Evolutionary conservation across 2,329 filamentous ascomycete genomes (phyloP), one percentile per base, ranked within the genome.

Genomic region (Pyricularia grisea): DNA sequence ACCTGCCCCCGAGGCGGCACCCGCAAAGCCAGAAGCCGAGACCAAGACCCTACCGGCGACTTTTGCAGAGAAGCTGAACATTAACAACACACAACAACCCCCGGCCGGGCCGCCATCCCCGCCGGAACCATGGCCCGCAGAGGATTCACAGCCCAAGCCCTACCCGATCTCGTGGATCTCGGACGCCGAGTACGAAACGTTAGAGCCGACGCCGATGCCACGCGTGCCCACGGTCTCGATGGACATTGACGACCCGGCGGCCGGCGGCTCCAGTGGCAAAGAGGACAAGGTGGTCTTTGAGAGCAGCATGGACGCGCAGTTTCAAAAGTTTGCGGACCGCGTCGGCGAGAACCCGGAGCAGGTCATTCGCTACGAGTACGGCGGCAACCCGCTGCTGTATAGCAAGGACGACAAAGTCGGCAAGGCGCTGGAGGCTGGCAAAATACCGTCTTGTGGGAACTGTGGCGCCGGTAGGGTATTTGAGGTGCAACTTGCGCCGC

Each of bases 181-280:
- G 67, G 95, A 98, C 73, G 94, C 94, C 67, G 94, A 97, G 75
- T 97, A 92, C 79, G 95, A 99, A 79, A 92, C 91, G 4, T 86
- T 98, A 74, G 82, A 76, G 2, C 84, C 85, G 0, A 82, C 76
- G 2, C 84, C 85, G 0, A 79, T 79, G 33, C 84, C 85, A 63
- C 84, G 84, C 50, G 70, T 72, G 6, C 83, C 82, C 70, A 77
- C 80, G 55, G 79, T 83, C 17, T 79, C 81, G 11, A 82, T 86
- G 74, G 83, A 86, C 65, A 70, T 82, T 11, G 81, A 83, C 71
- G 77, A 79, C 28, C 78, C 79, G n/a, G 76, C 76, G n/a, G 76
- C 76, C 1, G 73, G 75, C 9, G 72, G 72, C 1, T 70, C 72
- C 11, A 71, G 78, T 67, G 76, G 78, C 28, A 84, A 87, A 55